Conservation (phyloP, 1,284 basidiomycete species). For the Cryptococcus wingfieldii region DNA sequence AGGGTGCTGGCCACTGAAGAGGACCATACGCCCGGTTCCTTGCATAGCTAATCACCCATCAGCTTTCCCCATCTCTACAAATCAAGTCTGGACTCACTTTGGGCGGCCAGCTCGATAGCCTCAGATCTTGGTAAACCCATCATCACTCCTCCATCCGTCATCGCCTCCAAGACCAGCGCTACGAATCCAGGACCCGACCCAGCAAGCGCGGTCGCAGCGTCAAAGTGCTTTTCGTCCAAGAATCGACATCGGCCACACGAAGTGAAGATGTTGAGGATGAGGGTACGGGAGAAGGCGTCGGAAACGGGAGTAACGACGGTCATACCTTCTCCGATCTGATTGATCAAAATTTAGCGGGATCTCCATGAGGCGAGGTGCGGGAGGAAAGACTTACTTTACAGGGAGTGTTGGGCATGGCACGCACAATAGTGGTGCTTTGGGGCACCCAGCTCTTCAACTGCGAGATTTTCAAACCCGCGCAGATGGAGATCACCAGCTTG, state of each 20-base stretch:
- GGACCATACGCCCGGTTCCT: conserved; percentile 92
- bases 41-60: conserved; percentile 66
- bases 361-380: neutral
- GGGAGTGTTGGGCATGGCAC: conserved; percentile 99
- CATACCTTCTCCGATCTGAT: conserved; percentile 94
- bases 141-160: conserved; percentile 99
- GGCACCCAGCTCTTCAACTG: conserved; percentile 75
- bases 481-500: conserved; percentile 92
- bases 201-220: conserved; percentile 93
- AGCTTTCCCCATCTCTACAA: neutral
- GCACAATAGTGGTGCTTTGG: conserved; percentile 74
- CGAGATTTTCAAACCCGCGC: conserved; percentile 85
- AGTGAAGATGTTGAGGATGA: conserved; percentile 88
- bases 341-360: neutral
- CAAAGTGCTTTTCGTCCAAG: conserved; percentile 95
- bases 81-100: conserved; percentile 63
- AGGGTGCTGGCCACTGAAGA: conserved; percentile 82
- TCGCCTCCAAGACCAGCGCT: conserved; percentile 93
- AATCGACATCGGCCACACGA: conserved; percentile 90
- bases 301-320: conserved; percentile 68
- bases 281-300: conserved; percentile 56
- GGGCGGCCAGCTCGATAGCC: conserved; percentile 90
- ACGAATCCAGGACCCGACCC: conserved; percentile 97
- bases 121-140: conserved; percentile 95
- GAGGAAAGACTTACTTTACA: conserved; percentile 64